phyloP scores from a whole-genome alignment of 2,329 filamentous ascomycete genomes.

The Ophidiomyces ophidiicola region DNA sequence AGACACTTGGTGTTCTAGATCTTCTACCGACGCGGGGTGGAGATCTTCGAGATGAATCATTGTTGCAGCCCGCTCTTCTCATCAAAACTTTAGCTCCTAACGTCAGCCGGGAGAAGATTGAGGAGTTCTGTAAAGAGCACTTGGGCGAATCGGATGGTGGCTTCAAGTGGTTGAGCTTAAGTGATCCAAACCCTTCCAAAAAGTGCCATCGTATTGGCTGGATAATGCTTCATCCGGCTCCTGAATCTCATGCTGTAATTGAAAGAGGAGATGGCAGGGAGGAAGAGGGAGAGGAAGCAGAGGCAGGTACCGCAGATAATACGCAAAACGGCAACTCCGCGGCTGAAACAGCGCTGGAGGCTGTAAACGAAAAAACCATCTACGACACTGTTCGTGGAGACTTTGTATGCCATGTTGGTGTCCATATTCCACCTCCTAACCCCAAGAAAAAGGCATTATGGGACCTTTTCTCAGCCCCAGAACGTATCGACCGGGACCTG shows the following conservation, averaged over 20 bases:
- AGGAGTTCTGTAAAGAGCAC: slow-evolving; percentile 88
- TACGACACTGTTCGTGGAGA: slow-evolving; percentile 88
- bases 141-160: slow-evolving; percentile 82
- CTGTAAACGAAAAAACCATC: slow-evolving; percentile 96
- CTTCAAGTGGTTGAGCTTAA: slow-evolving; percentile 90
- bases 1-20: slow-evolving; percentile 85
- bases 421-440: slow-evolving; percentile 77
- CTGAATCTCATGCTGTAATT: slow-evolving; percentile 52
- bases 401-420: slow-evolving; percentile 93
- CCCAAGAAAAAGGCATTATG: slow-evolving; percentile 90
- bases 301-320: slow-evolving; percentile 23
- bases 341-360: slow-evolving; percentile 76
- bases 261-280: slow-evolving; percentile 65
- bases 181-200: slow-evolving; percentile 92
- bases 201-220: slow-evolving; percentile 96
- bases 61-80: slow-evolving; percentile 79
- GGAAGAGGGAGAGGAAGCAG: slow-evolving; percentile 47
- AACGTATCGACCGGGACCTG: slow-evolving; percentile 84
- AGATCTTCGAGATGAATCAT: slow-evolving; percentile 77
- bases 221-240: slow-evolving; percentile 82
- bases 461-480: slow-evolving; percentile 90
- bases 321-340: slow-evolving; percentile 35
- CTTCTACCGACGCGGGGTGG: slow-evolving; percentile 71
- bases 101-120: slow-evolving; percentile 83
- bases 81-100: slow-evolving; percentile 98